These are phyloP conservation scores for Pelargonium fulgidum DNA, from an alignment of 441 rosid species.

Conservation along the genomic window DNA sequence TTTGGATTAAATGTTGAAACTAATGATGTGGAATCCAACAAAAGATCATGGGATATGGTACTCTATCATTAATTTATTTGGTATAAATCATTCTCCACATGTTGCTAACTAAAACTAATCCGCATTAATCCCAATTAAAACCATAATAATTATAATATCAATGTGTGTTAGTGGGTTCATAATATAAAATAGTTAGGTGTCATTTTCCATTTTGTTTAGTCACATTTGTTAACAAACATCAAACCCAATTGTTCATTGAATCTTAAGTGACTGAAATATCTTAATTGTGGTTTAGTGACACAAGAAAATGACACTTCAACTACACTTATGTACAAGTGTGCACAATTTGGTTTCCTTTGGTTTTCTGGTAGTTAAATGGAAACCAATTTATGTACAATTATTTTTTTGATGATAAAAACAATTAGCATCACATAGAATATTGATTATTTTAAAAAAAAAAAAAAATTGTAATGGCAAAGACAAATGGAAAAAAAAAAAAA, in stretches of 20 bases:
- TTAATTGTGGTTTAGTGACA: constrained; percentile 5
- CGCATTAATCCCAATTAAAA: background rate
- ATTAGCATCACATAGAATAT: too few relatives aligned
- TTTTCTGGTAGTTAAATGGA: background rate
- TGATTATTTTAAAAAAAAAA: too few relatives aligned
- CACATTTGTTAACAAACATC: constrained; percentile 1
- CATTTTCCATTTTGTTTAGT: constrained; percentile 5
- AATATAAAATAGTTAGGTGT: background rate
- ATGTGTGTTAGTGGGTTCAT: background rate
- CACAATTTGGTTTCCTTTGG: constrained; percentile 4
- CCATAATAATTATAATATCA: background rate
- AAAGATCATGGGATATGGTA: background rate
- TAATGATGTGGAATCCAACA: background rate
- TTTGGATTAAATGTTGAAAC: background rate
- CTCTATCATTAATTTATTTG: background rate
- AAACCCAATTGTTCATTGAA: background rate
- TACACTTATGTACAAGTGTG: background rate
- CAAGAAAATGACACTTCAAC: background rate
- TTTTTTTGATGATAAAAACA: background rate
- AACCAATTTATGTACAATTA: background rate
- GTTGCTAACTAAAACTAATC: background rate
- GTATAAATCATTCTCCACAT: background rate
- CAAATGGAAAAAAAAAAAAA: background rate
- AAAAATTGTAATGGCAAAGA: too few relatives aligned
- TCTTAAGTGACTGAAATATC: constrained; percentile 2